Evolutionary conservation across 305 asterid species (phyloP).

Genomic region (Fraxinus dipetala): DNA sequence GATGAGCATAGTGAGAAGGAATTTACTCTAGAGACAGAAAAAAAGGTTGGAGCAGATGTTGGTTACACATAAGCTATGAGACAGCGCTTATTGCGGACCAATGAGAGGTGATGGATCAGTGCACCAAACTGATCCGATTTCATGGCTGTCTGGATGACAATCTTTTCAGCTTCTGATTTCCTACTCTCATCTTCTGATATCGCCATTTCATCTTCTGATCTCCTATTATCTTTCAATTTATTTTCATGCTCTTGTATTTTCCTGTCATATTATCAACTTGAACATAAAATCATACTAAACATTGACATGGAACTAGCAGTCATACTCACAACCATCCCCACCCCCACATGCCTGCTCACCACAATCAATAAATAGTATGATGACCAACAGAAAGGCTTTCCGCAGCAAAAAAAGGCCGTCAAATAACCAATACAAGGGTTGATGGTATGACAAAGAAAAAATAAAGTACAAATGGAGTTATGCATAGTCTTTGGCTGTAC

Average conservation of each 20-base stretch:
- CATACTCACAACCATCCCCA: neutral
- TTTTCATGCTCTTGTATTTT: conserved; percentile 54
- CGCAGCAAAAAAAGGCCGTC: neutral
- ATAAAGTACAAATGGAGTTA: neutral
- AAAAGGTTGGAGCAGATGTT: neutral
- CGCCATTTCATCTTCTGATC: conserved; percentile 30
- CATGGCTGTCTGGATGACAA: conserved; percentile 38
- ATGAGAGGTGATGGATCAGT: conserved; percentile 78
- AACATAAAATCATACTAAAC: neutral
- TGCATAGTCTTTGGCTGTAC: neutral
- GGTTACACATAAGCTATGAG: conserved; percentile 76
- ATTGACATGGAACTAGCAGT: neutral
- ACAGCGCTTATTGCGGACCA: conserved; percentile 86
- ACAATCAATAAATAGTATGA: neutral
- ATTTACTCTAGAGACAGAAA: neutral
- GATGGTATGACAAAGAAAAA: neutral
- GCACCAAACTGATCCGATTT: conserved; percentile 80
- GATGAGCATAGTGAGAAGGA: neutral
- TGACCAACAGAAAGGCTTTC: neutral
- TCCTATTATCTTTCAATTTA: conserved; percentile 31
- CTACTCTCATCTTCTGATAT: conserved; percentile 40
- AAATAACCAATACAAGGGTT: neutral
- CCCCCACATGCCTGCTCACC: neutral
- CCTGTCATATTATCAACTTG: conserved; percentile 32
- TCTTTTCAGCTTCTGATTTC: conserved; percentile 39